Evolutionary conservation across 1,284 basidiomycete genomes (phyloP).

Genomic region (Gymnopus androsaceus): DNA sequence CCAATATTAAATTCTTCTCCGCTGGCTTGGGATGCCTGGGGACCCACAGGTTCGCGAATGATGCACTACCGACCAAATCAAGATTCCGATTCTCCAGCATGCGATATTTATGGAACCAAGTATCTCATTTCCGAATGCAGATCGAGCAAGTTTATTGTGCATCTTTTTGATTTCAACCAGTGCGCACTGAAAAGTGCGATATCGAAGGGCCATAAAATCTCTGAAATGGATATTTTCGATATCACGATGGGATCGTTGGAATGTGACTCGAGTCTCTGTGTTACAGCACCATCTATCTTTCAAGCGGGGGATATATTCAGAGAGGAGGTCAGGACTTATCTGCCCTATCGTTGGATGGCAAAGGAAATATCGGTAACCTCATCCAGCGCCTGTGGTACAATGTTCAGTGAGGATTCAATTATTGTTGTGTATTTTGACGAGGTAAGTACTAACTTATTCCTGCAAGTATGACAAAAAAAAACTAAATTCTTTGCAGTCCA

Average conservation of each 20-base stretch:
- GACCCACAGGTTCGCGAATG: conserved; percentile 47
- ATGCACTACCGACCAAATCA: conserved; percentile 28
- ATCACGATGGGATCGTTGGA: too few relatives aligned
- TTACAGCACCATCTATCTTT: conserved; percentile 3
- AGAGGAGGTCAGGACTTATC: too few relatives aligned
- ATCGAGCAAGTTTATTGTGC: not conserved
- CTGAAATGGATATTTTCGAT: not conserved
- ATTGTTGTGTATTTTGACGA: conserved; percentile 2
- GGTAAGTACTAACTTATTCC: too few relatives aligned
- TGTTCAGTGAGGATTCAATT: conserved; percentile 10
- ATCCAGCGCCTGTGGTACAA: not conserved
- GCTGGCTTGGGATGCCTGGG: conserved; percentile 56
- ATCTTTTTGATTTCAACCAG: conserved; percentile 55
- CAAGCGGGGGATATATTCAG: too few relatives aligned
- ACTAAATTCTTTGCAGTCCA: too few relatives aligned
- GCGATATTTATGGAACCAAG: conserved; percentile 57
- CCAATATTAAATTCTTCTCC: conserved; percentile 22
- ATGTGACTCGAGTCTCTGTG: not conserved
- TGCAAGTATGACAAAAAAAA: too few relatives aligned
- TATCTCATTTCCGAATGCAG: conserved; percentile 34
- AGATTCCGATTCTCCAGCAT: conserved; percentile 54
- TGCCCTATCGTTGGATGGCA: too few relatives aligned
- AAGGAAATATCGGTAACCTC: not conserved
- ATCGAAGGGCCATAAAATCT: not conserved
- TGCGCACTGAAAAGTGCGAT: conserved; percentile 36